A percentile compares a stretch with the other conserved stretches of the same genome.
These are phyloP conservation scores for Fusarium algeriense DNA, from an alignment of 2,329 filamentous ascomycete species.

Conservation along the genomic window DNA sequence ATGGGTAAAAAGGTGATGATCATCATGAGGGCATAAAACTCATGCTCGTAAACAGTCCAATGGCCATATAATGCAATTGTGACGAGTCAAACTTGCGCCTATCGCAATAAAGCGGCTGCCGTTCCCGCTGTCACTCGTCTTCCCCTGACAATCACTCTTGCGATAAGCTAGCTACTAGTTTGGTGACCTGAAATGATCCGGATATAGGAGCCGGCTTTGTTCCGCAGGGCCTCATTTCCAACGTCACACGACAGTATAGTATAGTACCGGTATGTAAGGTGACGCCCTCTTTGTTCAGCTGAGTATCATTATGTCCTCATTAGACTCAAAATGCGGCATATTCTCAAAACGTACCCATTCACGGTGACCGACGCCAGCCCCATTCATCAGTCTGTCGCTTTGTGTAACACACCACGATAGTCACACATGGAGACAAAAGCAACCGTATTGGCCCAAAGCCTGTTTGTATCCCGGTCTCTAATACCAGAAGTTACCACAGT, in stretches of 20 bases:
- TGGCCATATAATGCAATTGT: background rate
- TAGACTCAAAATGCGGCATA: constrained; percentile 3
- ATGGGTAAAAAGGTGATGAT: background rate
- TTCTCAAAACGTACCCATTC: background rate
- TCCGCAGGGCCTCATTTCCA: background rate
- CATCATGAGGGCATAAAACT: background rate
- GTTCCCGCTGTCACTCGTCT: background rate
- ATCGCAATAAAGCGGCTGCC: background rate
- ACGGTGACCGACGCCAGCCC: background rate
- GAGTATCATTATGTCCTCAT: background rate
- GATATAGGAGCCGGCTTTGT: background rate
- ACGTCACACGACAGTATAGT: background rate
- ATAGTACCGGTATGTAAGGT: background rate
- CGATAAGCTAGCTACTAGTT: no score
- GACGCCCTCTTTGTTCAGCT: background rate
- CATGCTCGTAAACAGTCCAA: background rate
- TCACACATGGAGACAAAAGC: background rate
- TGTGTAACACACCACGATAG: background rate
- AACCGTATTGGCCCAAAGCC: background rate
- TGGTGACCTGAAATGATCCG: no score
- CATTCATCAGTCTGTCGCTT: background rate
- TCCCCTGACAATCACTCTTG: background rate
- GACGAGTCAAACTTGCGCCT: background rate
- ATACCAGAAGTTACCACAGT: background rate
- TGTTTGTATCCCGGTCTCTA: background rate